Conservation (phyloP, 2,329 filamentous ascomycete genomes). For the Clonostachys solani region DNA sequence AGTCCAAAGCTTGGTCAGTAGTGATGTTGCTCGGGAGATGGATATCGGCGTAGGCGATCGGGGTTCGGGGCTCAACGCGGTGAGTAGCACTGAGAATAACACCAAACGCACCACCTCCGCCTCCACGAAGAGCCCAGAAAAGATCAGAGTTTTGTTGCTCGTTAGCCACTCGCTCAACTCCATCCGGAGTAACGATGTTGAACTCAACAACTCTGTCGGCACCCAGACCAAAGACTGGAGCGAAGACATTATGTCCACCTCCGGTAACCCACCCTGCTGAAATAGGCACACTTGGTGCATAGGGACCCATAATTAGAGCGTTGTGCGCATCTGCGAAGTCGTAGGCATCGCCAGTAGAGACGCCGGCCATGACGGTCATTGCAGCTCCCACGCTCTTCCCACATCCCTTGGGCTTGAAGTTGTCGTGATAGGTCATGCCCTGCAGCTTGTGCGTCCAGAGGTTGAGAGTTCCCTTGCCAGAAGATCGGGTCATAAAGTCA, state of each 20-base stretch:
- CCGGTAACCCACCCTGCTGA: conserved; percentile 21
- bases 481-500: conserved; percentile 52
- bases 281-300: conserved; percentile 13
- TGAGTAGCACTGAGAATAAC: conserved; percentile 26
- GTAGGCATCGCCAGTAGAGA: conserved; percentile 49
- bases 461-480: conserved; percentile 53
- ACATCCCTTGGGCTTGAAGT: conserved; percentile 8
- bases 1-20: conserved; percentile 13
- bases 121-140: conserved; percentile 45
- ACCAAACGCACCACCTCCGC: conserved; percentile 36
- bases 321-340: conserved; percentile 26
- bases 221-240: conserved; percentile 31
- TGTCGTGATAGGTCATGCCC: conserved; percentile 18
- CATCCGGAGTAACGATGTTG: conserved; percentile 40
- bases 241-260: conserved; percentile 45
- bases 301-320: not conserved
- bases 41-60: conserved; percentile 28
- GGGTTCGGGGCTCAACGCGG: conserved; percentile 20
- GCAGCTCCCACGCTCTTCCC: conserved; percentile 38
- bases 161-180: conserved; percentile 32
- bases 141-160: conserved; percentile 35
- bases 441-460: conserved; percentile 55
- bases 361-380: conserved; percentile 50
- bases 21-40: conserved; percentile 17
- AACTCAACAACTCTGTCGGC: conserved; percentile 47